These are phyloP conservation scores for Sporopachydermia quercuum DNA, from an alignment of 805 yeast genomes.

Conservation along the genomic window DNA sequence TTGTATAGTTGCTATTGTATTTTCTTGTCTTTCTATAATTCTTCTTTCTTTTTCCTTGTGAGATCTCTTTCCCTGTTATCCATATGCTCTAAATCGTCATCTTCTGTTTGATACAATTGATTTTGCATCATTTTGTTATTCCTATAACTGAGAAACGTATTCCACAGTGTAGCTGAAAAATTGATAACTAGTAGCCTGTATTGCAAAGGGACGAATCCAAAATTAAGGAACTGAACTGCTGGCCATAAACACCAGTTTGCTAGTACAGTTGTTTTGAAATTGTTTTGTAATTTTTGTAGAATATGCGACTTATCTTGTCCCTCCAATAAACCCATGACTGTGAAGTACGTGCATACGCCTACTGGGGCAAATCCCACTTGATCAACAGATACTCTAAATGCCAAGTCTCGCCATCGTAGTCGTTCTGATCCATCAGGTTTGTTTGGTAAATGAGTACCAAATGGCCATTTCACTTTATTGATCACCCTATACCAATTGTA, in stretches of 20 bases:
- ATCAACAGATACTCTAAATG: conserved; percentile 51
- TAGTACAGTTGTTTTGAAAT: conserved; percentile 51
- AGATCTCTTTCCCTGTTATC: no score
- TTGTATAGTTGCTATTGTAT: no score
- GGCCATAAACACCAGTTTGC: conserved; percentile 92
- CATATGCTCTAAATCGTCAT: no score
- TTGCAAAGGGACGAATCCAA: conserved; percentile 59
- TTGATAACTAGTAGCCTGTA: conserved; percentile 58
- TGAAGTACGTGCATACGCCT: conserved; percentile 57
- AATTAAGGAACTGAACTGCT: conserved; percentile 62
- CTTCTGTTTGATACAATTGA: no score
- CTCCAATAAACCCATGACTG: conserved; percentile 55
- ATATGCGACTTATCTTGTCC: conserved; percentile 23
- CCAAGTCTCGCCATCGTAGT: conserved; percentile 11
- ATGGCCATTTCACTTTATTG: conserved; percentile 26
- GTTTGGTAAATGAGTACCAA: conserved; percentile 3
- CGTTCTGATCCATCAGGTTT: conserved; percentile 7
- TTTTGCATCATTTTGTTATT: conserved; percentile 27
- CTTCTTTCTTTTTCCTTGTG: no score
- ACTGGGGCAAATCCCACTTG: conserved; percentile 69
- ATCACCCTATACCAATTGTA: conserved; percentile 53
- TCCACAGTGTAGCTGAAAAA: conserved; percentile 67
- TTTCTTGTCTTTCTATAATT: no score
- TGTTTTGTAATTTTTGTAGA: conserved; percentile 27
- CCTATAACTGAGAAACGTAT: conserved; percentile 52